Evolutionary conservation across 345 rosid species (phyloP), one percentile per base, ranked within the genome.

Genomic region (Cardamine resedifolia): DNA sequence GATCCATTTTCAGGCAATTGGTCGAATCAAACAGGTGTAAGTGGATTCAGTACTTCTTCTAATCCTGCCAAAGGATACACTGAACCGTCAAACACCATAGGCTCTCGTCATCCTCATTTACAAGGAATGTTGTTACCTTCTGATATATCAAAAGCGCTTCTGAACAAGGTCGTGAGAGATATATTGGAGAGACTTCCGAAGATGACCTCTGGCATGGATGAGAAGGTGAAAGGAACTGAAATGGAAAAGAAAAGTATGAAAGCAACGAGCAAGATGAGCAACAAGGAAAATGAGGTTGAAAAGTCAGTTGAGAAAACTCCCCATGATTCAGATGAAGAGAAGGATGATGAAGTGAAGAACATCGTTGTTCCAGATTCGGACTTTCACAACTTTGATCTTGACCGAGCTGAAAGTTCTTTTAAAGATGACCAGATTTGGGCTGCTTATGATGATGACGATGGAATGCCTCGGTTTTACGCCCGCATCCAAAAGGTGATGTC

Each of bases 381-480:
- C 77, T 92, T 96, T 75, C 92, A 96, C 79, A 86, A 88, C 76
- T 96, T 96, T 69, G 98, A 92, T 75, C 70, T 84, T 78, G 90
- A 83, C 79, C 83, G 96, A 58, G 77, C 83, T 43, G 99, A 96
- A 78, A 76, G 39, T 57, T 85, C 90, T 34, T 92, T 96, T 69
- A 80, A 58, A 56, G 92, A 79, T 5, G 93, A 90, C 71, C 91
- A 95, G 77, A 88, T 95, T 34, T 96, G 99, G 99, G 99, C 98
- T 67, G 98, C 96, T 5, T 96, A 96, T 75, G 99, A 92, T 21
- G 85, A 86, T 64, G 86, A 83, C 31, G 98, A 92, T 72, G 98
- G 97, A 33, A 90, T 96, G 99, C 99, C 99, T 56, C 91, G 99
- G 39, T 92, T 79, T 67, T 95, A 92, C 78, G 98, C 98, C 52